Evolutionary conservation across 2,329 filamentous ascomycete species (phyloP).

Genomic region (Fusarium newnesense): DNA sequence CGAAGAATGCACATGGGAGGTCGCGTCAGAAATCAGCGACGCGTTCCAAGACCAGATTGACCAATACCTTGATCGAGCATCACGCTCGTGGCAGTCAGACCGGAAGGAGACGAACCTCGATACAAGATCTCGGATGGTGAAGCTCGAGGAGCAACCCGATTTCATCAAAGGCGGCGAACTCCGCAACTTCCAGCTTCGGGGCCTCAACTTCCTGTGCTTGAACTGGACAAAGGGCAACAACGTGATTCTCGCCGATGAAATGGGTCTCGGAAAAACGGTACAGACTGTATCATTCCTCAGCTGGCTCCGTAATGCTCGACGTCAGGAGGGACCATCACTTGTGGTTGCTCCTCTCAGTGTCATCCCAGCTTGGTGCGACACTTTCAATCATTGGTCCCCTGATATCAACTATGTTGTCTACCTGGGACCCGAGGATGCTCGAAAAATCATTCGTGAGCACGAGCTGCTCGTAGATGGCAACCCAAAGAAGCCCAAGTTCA

Average conservation of each 20-base stretch:
- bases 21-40: slow-evolving; percentile 76
- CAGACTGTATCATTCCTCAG: slow-evolving; percentile 97
- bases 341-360: slow-evolving; percentile 98
- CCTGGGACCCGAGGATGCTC: slow-evolving; percentile 86
- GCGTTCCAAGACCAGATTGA: slow-evolving; percentile 92
- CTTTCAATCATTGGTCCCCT: slow-evolving; percentile 95
- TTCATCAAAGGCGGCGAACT: slow-evolving; percentile 89
- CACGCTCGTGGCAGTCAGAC: slow-evolving; percentile 83
- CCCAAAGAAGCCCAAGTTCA: slow-evolving; percentile 90
- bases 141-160: slow-evolving; percentile 80
- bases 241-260: slow-evolving; percentile 97
- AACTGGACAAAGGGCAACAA: slow-evolving; percentile 97
- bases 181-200: slow-evolving; percentile 91
- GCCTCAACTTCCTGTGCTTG: slow-evolving; percentile 93
- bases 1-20: slow-evolving; percentile 95
- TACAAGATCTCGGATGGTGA: slow-evolving; percentile 79
- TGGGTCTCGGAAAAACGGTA: slow-evolving; percentile 98
- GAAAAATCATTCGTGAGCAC: slow-evolving; percentile 88
- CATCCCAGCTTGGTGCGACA: slow-evolving; percentile 98
- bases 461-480: slow-evolving; percentile 90
- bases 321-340: slow-evolving; percentile 93
- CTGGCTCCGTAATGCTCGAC: slow-evolving; percentile 90
- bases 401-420: slow-evolving; percentile 98
- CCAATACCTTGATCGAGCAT: slow-evolving; percentile 85
- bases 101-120: slow-evolving; percentile 78